These are phyloP conservation scores for Oxytropis ochrocephala DNA, from an alignment of 306 rosid species.

Conservation along the genomic window DNA sequence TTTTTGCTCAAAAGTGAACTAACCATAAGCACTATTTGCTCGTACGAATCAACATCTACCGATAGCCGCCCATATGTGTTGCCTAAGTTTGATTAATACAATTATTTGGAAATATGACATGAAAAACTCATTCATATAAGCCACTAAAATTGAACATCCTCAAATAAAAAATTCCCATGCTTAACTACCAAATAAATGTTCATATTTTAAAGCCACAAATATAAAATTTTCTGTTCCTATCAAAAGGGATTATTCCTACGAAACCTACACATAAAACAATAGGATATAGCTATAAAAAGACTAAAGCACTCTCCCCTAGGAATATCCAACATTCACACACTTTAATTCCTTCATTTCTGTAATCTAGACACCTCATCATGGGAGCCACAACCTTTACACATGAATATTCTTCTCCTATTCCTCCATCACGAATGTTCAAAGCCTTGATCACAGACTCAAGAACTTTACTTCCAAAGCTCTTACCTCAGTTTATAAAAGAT, in stretches of 20 bases:
- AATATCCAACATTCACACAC: constrained; percentile 17
- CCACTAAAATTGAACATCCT: constrained; percentile 34
- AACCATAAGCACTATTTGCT: no score
- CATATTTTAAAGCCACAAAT: neutral
- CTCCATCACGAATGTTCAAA: constrained; percentile 56
- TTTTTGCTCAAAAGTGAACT: no score
- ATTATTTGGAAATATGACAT: constrained; percentile 21
- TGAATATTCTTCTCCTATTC: constrained; percentile 43
- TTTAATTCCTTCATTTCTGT: neutral
- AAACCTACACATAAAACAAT: constrained; percentile 8
- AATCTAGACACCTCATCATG: constrained; percentile 24
- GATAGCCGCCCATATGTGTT: constrained; percentile 43
- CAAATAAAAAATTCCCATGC: constrained; percentile 6
- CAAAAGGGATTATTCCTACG: constrained; percentile 5
- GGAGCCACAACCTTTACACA: constrained; percentile 39
- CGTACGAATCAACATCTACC: no score
- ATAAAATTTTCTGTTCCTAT: neutral
- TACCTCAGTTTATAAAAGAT: constrained; percentile 56
- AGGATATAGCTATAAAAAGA: constrained; percentile 9
- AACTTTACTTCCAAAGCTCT: constrained; percentile 55
- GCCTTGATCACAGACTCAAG: constrained; percentile 57
- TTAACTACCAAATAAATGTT: constrained; percentile 12
- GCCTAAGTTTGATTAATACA: constrained; percentile 8
- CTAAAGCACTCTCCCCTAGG: neutral
- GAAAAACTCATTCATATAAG: constrained; percentile 15